phyloP scores from a whole-genome alignment of 2,329 filamentous ascomycete species.

The Neofusicoccum parvum region DNA sequence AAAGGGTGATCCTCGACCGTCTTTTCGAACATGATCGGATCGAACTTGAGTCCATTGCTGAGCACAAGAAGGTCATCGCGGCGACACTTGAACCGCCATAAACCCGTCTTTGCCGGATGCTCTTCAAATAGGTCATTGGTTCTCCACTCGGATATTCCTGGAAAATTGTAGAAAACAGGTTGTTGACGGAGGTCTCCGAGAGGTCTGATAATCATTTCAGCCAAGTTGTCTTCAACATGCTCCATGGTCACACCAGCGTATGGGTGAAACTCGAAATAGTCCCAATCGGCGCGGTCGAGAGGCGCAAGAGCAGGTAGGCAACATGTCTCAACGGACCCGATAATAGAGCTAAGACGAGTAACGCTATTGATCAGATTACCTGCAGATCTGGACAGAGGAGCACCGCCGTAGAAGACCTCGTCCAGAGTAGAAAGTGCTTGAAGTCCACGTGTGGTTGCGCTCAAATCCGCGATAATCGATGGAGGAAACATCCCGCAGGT shows the following conservation, averaged over 20 bases:
- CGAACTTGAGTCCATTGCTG: conserved; percentile 28
- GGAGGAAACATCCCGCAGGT: conserved; percentile 27
- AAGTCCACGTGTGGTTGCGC: conserved; percentile 28
- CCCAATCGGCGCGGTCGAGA: conserved; percentile 28
- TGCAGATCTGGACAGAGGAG: conserved; percentile 24
- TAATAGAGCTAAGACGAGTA: conserved; percentile 28
- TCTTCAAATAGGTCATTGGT: conserved; percentile 27
- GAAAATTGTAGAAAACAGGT: conserved; percentile 25
- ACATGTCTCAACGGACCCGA: conserved; percentile 29
- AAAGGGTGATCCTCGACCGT: conserved; percentile 28
- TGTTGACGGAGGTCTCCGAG: conserved; percentile 1
- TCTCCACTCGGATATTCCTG: conserved; percentile 23
- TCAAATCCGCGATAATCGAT: conserved; percentile 30
- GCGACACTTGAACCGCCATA: conserved; percentile 28
- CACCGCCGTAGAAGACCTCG: conserved; percentile 26
- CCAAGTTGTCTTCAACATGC: conserved; percentile 26
- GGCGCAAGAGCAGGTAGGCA: conserved; percentile 27
- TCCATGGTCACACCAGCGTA: conserved; percentile 30
- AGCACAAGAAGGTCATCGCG: conserved; percentile 29
- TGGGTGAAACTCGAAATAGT: conserved; percentile 30
- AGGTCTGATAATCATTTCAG: conserved; percentile 24
- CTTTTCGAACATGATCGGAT: conserved; percentile 28
- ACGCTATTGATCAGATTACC: conserved; percentile 26
- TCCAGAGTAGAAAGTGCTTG: conserved; percentile 27
- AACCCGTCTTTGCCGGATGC: conserved; percentile 20